phyloP scores from a whole-genome alignment of 768 basidiomycete genomes.

The Tricholoma bakamatsutake region DNA sequence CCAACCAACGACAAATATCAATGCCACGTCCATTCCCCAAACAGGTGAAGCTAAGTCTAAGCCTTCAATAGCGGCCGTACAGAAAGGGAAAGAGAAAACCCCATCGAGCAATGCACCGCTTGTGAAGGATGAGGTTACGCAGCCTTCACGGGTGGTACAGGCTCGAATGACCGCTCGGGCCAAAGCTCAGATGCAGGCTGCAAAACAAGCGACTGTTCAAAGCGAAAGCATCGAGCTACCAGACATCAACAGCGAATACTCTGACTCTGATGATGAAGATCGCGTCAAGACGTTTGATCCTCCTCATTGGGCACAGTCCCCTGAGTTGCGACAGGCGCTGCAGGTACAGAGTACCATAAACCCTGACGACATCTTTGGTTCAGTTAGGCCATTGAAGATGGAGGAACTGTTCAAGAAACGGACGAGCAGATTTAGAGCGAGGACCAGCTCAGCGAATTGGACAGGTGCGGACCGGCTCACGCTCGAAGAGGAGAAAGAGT shows the following conservation, averaged over 20 bases:
- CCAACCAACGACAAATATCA: constrained; percentile 17
- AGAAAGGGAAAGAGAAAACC: constrained; percentile 47
- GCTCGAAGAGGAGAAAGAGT: constrained; percentile 77
- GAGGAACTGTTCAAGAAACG: constrained; percentile 85
- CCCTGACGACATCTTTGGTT: constrained; percentile 89
- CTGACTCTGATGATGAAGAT: constrained; percentile 90
- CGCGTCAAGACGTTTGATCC: constrained; percentile 66
- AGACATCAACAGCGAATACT: constrained; percentile 95
- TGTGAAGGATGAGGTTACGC: constrained; percentile 46
- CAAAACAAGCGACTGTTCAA: constrained; percentile 41
- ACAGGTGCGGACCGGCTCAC: constrained; percentile 86
- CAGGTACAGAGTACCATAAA: constrained; percentile 81
- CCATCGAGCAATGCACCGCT: constrained; percentile 20
- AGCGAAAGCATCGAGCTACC: constrained; percentile 89
- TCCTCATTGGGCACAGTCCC: constrained; percentile 90
- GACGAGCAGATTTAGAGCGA: constrained; percentile 77
- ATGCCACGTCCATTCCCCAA: constrained; percentile 25
- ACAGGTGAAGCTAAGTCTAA: constrained; percentile 32
- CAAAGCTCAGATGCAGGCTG: constrained; percentile 61
- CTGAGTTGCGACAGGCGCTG: constrained; percentile 74
- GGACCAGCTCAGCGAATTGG: constrained; percentile 97
- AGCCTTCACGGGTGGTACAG: constrained; percentile 60
- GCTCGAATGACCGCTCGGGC: constrained; percentile 68
- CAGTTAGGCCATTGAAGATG: constrained; percentile 81
- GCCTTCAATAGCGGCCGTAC: constrained; percentile 17